Evolutionary conservation across 116 monocot species (phyloP).

Genomic region (Posidonia oceanica): DNA sequence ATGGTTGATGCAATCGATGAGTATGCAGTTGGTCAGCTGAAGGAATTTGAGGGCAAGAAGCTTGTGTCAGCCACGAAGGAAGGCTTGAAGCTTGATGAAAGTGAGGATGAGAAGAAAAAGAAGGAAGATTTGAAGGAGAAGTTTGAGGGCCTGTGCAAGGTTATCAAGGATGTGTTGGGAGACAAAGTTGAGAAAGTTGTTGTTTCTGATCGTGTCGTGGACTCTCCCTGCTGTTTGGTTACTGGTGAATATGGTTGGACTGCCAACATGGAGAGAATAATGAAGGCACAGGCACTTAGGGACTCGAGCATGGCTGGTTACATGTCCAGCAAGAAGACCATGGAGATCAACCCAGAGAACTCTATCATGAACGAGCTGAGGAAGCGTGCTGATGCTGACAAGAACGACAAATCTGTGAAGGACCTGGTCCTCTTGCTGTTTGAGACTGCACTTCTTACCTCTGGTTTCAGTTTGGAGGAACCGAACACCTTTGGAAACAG

Average conservation of each 20-base stretch:
- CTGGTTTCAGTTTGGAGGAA: slow-evolving; percentile 23
- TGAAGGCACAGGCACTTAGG: slow-evolving; percentile 22
- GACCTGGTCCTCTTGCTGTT: slow-evolving; percentile 20
- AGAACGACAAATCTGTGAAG: slow-evolving; percentile 26
- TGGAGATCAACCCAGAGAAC: slow-evolving; percentile 34
- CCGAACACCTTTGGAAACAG: slow-evolving; percentile 24
- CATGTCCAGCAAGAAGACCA: slow-evolving; percentile 32
- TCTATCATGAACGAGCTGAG: slow-evolving; percentile 28
- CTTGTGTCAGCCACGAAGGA: slow-evolving; percentile 26
- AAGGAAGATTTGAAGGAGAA: slow-evolving; percentile 12
- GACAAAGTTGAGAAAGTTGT: slow-evolving; percentile 30
- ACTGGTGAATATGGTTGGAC: slow-evolving; percentile 28
- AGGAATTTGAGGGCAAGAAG: slow-evolving; percentile 28
- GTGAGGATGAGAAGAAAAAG: slow-evolving; percentile 21
- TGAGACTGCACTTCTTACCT: slow-evolving; percentile 22
- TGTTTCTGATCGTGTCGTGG: slow-evolving; percentile 19
- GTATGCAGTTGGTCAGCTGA: slow-evolving; percentile 21
- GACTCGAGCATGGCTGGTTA: slow-evolving; percentile 23
- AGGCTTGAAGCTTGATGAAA: slow-evolving; percentile 20
- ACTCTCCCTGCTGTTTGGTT: slow-evolving; percentile 23
- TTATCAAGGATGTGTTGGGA: slow-evolving; percentile 22
- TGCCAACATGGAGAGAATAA: slow-evolving; percentile 30
- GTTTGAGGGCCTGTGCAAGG: slow-evolving; percentile 22
- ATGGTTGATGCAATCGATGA: slow-evolving; percentile 28
- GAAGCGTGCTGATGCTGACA: slow-evolving; percentile 24